Evolutionary conservation across 345 rosid genomes (phyloP).

Genomic region (Pugionium dolabratum): DNA sequence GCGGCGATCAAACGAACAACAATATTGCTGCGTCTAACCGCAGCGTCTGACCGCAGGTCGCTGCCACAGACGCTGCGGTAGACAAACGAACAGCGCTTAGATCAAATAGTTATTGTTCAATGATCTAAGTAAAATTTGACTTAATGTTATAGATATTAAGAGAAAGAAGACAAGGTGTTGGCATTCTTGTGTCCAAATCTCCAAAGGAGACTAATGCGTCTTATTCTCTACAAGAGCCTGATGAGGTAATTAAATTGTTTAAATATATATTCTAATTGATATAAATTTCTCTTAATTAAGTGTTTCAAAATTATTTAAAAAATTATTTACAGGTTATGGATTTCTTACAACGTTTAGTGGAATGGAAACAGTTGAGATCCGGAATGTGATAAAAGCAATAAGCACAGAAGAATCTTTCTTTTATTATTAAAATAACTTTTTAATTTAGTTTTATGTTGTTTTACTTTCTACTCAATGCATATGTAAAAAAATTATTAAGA

Average conservation of each 20-base stretch:
- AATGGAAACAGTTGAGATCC: slow-evolving; percentile 53
- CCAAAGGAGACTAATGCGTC: slow-evolving; percentile 90
- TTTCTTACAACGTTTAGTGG: slow-evolving; percentile 64
- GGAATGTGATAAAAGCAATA: slow-evolving; percentile 33
- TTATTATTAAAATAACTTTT: slow-evolving; percentile 10
- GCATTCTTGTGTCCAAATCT: slow-evolving; percentile 85
- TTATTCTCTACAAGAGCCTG: slow-evolving; percentile 83
- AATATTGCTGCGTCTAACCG: no score
- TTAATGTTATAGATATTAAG: slow-evolving; percentile 56
- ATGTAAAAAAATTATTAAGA: slow-evolving; percentile 25
- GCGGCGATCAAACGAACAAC: no score
- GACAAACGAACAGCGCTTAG: no score
- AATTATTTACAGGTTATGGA: slow-evolving; percentile 57
- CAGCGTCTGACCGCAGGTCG: no score
- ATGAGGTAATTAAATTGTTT: slow-evolving; percentile 43
- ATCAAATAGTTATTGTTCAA: not conserved
- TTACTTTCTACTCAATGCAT: slow-evolving; percentile 21
- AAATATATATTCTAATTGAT: not conserved
- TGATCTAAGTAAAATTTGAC: not conserved
- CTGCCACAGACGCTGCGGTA: no score
- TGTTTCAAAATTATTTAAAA: not conserved
- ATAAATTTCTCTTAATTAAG: not conserved
- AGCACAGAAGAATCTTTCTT: slow-evolving; percentile 17
- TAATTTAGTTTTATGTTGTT: slow-evolving; percentile 27
- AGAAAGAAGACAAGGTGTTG: slow-evolving; percentile 81